Conservation (phyloP, 1,284 basidiomycete genomes). For the Cryptococcus neoformans region DNA sequence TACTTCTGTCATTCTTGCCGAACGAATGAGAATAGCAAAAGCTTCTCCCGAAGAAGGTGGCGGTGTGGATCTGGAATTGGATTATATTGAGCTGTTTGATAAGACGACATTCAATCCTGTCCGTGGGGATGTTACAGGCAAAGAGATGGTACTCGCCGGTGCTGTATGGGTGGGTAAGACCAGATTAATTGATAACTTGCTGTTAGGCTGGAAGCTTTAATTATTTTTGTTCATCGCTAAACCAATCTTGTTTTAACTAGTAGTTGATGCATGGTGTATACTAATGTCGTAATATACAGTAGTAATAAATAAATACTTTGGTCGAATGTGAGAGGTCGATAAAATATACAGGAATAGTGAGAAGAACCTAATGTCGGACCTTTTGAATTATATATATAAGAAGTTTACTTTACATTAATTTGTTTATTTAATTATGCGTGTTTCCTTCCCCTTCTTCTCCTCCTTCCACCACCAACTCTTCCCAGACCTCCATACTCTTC, state of each 20-base stretch:
- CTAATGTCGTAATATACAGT: too few species aligned
- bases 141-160: slow-evolving; percentile 75
- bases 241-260: too few species aligned
- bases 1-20: slow-evolving; percentile 25
- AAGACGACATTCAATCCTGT: slow-evolving; percentile 60
- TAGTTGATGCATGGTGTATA: too few species aligned
- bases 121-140: slow-evolving; percentile 31
- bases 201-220: slow-evolving; percentile 58
- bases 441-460: slow-evolving; percentile 4
- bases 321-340: too few species aligned
- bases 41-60: slow-evolving; percentile 30
- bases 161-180: slow-evolving; percentile 85
- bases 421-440: background rate
- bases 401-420: background rate
- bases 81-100: slow-evolving; percentile 90
- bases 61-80: slow-evolving; percentile 63
- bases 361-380: too few species aligned
- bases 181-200: slow-evolving; percentile 87
- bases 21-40: slow-evolving; percentile 46
- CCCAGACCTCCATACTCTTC: slow-evolving; percentile 90
- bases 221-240: too few species aligned
- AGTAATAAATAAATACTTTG: too few species aligned
- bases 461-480: slow-evolving; percentile 54
- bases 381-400: slow-evolving; percentile 13
- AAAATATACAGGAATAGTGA: too few species aligned